phyloP scores from a whole-genome alignment of 306 rosid genomes.

The Citrullus amarus region DNA sequence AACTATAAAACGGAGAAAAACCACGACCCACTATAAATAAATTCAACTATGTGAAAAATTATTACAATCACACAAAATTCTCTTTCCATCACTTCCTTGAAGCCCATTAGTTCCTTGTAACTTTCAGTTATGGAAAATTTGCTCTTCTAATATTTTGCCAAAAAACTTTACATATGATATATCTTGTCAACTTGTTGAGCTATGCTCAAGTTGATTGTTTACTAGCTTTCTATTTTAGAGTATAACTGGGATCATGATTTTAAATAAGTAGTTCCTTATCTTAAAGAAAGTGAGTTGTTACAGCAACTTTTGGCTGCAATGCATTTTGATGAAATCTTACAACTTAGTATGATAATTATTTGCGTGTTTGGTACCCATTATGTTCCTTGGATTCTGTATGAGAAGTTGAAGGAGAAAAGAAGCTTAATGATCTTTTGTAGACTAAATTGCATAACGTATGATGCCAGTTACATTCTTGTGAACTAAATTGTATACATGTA shows the following conservation, averaged over 20 bases:
- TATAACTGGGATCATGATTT: background rate
- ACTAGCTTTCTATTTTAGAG: background rate
- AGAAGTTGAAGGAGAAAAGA: background rate
- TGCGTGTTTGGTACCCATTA: background rate
- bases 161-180: background rate
- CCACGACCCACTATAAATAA: background rate
- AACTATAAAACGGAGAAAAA: too few relatives aligned
- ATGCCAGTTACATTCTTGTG: background rate
- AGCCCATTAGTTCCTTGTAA: background rate
- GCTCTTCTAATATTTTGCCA: background rate
- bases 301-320: background rate
- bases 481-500: background rate
- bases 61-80: background rate
- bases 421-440: background rate
- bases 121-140: background rate
- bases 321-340: background rate
- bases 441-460: background rate
- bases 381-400: background rate
- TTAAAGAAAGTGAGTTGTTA: background rate
- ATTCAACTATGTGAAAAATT: background rate
- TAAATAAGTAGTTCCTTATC: background rate
- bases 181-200: background rate
- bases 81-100: background rate
- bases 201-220: background rate
- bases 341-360: background rate